phyloP scores from a whole-genome alignment of 257 asterid genomes.

The Asclepias syriaca region DNA sequence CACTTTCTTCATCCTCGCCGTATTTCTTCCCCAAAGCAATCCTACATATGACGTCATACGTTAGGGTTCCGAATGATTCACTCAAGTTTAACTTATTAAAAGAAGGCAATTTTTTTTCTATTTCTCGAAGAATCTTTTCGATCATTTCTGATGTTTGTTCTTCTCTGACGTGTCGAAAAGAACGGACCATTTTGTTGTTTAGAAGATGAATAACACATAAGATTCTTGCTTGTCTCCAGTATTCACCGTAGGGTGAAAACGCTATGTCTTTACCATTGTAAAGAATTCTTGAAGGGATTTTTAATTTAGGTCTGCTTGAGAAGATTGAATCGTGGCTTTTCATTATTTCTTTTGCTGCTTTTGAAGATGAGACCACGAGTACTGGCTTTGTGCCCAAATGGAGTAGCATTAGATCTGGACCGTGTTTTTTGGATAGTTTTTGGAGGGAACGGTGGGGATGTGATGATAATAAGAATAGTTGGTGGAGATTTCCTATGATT shows the following conservation, averaged over 20 bases:
- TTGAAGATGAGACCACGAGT: too few species aligned
- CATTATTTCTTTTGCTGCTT: too few species aligned
- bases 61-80: conserved; percentile 14
- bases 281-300: neutral
- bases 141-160: conserved; percentile 14
- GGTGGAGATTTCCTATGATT: too few species aligned
- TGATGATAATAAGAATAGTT: too few species aligned
- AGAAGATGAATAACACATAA: conserved; percentile 12
- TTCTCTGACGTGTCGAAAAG: conserved; percentile 2
- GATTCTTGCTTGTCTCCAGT: conserved; percentile 18
- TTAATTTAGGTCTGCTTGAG: conserved; percentile 20
- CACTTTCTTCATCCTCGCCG: conserved; percentile 19
- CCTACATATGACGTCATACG: conserved; percentile 29
- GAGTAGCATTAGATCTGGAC: too few species aligned
- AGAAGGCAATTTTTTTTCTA: too few species aligned
- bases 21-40: conserved; percentile 35
- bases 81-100: conserved; percentile 14
- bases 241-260: conserved; percentile 12
- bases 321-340: neutral
- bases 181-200: conserved; percentile 11
- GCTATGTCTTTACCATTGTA: conserved; percentile 9
- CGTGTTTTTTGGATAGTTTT: too few species aligned
- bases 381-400: too few species aligned
- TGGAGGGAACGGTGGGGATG: too few species aligned
- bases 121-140: neutral